A percentile compares a stretch with the other conserved stretches of the same genome.
These are phyloP conservation scores for Cyberlindnera suaveolens DNA, from an alignment of 805 yeast species.

Conservation along the genomic window DNA sequence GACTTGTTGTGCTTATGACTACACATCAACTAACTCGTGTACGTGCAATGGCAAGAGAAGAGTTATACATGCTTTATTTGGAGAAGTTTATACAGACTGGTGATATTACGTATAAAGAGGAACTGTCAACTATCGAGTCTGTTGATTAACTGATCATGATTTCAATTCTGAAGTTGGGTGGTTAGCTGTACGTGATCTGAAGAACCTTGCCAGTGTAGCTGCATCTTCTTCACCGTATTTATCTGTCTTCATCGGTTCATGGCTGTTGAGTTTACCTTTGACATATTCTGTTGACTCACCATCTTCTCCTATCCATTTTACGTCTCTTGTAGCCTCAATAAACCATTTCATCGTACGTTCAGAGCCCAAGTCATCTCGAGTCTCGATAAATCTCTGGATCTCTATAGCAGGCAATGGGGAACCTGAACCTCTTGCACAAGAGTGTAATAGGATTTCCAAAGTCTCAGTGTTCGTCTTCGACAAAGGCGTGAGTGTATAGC, in stretches of 20 bases:
- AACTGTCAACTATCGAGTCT: constrained; percentile 5
- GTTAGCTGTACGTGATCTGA: not conserved
- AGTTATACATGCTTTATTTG: constrained; percentile 31
- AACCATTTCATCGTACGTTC: not conserved
- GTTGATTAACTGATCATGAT: not conserved
- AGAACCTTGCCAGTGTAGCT: not conserved
- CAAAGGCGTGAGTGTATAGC: constrained; percentile 8
- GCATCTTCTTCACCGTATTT: not conserved
- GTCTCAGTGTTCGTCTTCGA: constrained; percentile 1
- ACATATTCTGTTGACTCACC: not conserved
- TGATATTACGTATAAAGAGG: constrained; percentile 24
- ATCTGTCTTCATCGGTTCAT: not conserved
- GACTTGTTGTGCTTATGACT: constrained; percentile 25
- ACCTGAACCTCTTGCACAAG: constrained; percentile 12
- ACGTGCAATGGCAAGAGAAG: constrained; percentile 35
- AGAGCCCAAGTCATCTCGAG: not conserved
- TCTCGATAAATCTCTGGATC: not conserved
- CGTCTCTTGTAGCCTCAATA: not conserved
- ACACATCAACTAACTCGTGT: constrained; percentile 29
- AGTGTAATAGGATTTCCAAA: constrained; percentile 10
- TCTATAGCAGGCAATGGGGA: not conserved
- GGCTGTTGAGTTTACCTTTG: not conserved
- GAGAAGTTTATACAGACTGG: constrained; percentile 28
- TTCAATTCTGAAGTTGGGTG: not conserved
- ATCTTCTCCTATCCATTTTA: not conserved